Conservation (phyloP, 139 green algal genomes). For the Tetradesmus obliquus region DNA sequence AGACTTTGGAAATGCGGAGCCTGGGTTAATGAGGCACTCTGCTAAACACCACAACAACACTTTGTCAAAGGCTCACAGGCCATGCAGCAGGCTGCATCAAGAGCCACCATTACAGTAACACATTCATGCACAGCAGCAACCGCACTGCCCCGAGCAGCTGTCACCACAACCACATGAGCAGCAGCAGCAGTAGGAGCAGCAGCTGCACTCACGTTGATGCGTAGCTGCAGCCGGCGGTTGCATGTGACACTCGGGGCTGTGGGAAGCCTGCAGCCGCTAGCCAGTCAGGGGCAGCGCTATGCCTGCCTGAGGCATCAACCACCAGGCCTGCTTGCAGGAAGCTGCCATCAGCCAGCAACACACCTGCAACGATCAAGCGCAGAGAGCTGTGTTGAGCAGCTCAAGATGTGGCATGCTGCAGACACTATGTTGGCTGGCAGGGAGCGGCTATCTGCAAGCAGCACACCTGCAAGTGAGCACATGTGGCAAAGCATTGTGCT, state of each 20-base stretch:
- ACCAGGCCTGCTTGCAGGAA: background rate
- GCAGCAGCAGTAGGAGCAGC: background rate
- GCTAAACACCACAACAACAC: background rate
- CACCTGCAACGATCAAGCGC: background rate
- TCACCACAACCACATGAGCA: too few species aligned
- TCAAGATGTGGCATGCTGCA: too few species aligned
- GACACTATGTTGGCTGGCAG: background rate
- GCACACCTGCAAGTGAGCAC: background rate
- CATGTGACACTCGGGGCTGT: background rate
- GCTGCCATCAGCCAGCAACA: constrained; percentile 18
- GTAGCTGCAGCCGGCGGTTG: constrained; percentile 1
- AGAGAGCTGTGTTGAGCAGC: too few species aligned
- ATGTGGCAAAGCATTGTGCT: too few species aligned
- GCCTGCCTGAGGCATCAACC: constrained; percentile 14
- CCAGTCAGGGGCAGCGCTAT: constrained; percentile 10
- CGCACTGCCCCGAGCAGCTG: too few species aligned
- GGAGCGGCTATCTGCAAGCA: background rate
- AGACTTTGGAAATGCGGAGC: background rate
- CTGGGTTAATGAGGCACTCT: too few species aligned
- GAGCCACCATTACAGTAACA: background rate
- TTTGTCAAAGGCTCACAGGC: background rate
- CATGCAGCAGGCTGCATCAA: background rate
- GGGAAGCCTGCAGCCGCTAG: constrained; percentile 10
- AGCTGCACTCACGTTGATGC: background rate
- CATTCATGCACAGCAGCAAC: background rate